Base-by-base conservation (phyloP, 805 yeast species). In the Kazachstania africana region DNA sequence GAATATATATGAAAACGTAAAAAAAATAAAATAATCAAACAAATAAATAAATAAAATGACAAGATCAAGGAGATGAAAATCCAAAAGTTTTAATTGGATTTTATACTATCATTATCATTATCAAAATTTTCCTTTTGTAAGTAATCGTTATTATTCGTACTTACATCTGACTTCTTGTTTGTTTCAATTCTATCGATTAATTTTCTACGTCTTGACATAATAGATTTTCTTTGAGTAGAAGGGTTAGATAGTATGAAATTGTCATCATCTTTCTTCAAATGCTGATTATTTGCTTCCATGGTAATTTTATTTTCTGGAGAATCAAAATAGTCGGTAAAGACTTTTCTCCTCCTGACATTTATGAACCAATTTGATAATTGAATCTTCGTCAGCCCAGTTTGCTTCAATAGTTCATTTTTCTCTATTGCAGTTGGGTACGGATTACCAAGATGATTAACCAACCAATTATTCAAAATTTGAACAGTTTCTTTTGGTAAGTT, bases 351-450 rank as follows among this genome's bases (percentile, higher is more conserved):
- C 44, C 94, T 69, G 13, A 88, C 93, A 50, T 82, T 82, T 48
- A 82, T 83, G 47, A 82, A 82, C 94, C 94, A 82, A 50, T 82
- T 83, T 42, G 80, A 69, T 38, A 82, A 65, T 55, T 82, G 94
- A 38, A 79, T 83, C 54, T 78, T 74, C 39, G 82, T 78, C 48
- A 82, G 64, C 0, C 91, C 88, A 0, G 94, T 82, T 48, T 68
- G 65, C 42, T 66, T 62, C 65, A 79, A 69, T 34, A 82, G 62
- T 45, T 71, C 72, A 39, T 70, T 66, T 59, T 83, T 82, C 45
- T 82, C 94, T 28, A 72, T 70, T 33, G 79, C 79, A 32, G 81
- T 78, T 3, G 94, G 94, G 53, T 82, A 82, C 10, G 94, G 94
- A 47, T 81, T 80, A 38, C 75, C 72, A 43, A 80, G 59, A 51